Conservation (phyloP, 2,329 filamentous ascomycete species). For the Penicillium sp. region DNA sequence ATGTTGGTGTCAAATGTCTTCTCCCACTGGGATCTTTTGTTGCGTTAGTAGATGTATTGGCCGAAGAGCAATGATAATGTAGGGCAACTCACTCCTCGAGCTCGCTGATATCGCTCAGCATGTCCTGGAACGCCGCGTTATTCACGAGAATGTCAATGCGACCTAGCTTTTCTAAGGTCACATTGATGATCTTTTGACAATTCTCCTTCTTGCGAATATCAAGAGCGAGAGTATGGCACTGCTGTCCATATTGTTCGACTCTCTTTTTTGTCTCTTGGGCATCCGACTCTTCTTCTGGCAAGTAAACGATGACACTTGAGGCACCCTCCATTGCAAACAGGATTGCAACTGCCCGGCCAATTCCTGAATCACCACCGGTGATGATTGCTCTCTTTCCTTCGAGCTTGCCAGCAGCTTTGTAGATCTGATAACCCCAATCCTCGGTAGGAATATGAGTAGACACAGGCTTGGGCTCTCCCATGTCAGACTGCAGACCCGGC, state of each 20-base stretch:
- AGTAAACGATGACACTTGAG: constrained; percentile 69
- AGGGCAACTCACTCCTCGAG: constrained; percentile 60
- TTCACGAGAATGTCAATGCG: constrained; percentile 67
- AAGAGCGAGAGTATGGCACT: constrained; percentile 63
- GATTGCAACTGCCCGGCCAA: constrained; percentile 72
- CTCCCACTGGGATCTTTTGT: constrained; percentile 69
- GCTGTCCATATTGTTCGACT: constrained; percentile 66
- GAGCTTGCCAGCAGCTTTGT: constrained; percentile 75
- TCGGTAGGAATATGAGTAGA: constrained; percentile 66
- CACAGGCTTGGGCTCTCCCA: constrained; percentile 59
- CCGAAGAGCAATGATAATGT: no score
- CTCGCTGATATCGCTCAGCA: constrained; percentile 69
- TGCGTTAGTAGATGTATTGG: neutral
- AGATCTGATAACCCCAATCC: constrained; percentile 66
- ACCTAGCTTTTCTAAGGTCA: constrained; percentile 65
- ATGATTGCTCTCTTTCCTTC: constrained; percentile 74
- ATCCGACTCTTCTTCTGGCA: constrained; percentile 73
- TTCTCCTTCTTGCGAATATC: constrained; percentile 67
- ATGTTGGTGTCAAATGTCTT: constrained; percentile 82
- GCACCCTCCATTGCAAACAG: constrained; percentile 81
- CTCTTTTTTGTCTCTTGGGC: constrained; percentile 70
- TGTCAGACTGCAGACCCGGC: constrained; percentile 55
- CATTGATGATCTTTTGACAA: constrained; percentile 68
- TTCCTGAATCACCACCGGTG: constrained; percentile 77
- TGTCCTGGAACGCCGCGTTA: constrained; percentile 74